Percentiles rank a stretch among this genome's conserved stretches.
Conservation (phyloP, 2,329 filamentous ascomycete species). For the Berkeleyomyces rouxiae region DNA sequence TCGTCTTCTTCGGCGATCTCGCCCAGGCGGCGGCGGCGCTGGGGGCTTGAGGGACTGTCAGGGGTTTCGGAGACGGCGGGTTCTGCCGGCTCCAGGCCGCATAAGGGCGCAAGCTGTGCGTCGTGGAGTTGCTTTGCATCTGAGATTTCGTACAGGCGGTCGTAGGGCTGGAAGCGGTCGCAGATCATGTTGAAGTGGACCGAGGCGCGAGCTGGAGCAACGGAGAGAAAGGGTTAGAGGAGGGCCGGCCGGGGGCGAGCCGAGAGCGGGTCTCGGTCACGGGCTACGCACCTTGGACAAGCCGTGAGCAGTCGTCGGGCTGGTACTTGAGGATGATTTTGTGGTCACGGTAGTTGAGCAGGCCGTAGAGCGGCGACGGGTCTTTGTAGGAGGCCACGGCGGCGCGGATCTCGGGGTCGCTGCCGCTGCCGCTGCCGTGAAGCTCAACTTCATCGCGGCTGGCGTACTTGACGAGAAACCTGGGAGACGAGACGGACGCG, state of each 20-base stretch:
- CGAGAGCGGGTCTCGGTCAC: not conserved
- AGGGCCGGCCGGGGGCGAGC: no score
- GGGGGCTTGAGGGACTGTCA: conserved; percentile 68
- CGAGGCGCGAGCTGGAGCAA: conserved; percentile 55
- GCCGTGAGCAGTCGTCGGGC: conserved; percentile 74
- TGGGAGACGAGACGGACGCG: conserved; percentile 23
- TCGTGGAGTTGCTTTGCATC: conserved; percentile 68
- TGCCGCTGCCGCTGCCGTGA: conserved; percentile 58
- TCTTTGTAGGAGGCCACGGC: conserved; percentile 67
- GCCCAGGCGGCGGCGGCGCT: conserved; percentile 60
- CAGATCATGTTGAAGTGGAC: conserved; percentile 52
- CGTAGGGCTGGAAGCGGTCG: conserved; percentile 67
- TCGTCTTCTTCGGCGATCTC: conserved; percentile 92
- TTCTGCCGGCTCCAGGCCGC: conserved; percentile 74
- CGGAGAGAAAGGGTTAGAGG: conserved; percentile 4
- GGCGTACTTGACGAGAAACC: conserved; percentile 88
- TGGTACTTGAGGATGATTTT: conserved; percentile 88
- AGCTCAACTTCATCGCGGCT: conserved; percentile 78
- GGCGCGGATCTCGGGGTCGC: conserved; percentile 68
- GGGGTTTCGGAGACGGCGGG: conserved; percentile 40
- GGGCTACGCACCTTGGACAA: conserved; percentile 63
- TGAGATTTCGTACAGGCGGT: conserved; percentile 65
- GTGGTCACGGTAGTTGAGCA: conserved; percentile 73
- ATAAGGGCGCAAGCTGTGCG: conserved; percentile 71
- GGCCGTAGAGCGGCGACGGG: conserved; percentile 76